Evolutionary conservation across 352 stramenopile species (phyloP).

Genomic region (Phytopythium montanum): DNA sequence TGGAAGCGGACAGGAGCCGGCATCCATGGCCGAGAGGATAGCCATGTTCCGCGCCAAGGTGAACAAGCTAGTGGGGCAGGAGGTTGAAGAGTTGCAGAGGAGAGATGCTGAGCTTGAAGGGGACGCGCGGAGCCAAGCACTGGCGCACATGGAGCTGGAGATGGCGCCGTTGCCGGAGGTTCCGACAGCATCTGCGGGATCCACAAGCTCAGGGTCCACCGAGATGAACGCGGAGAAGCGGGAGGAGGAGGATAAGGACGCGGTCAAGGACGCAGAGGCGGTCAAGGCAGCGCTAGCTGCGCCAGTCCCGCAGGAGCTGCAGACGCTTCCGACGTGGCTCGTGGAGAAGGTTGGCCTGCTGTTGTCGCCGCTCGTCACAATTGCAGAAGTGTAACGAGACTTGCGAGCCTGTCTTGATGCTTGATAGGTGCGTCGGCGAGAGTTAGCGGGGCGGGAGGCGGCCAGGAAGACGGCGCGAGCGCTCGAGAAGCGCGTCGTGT

Average conservation of each 20-base stretch:
- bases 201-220: neutral
- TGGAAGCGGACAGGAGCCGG: slow-evolving; percentile 11
- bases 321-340: slow-evolving; percentile 72
- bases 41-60: slow-evolving; percentile 29
- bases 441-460: slow-evolving; percentile 37
- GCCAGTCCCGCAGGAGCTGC: slow-evolving; percentile 59
- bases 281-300: slow-evolving; percentile 32
- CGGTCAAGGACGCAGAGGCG: neutral
- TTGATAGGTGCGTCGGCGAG: slow-evolving; percentile 45
- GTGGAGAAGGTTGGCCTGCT: slow-evolving; percentile 51
- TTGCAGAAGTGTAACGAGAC: neutral
- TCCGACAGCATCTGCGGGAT: slow-evolving; percentile 7
- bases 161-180: slow-evolving; percentile 27
- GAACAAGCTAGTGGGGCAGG: slow-evolving; percentile 28
- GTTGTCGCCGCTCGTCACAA: neutral
- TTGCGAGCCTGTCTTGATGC: neutral
- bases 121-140: slow-evolving; percentile 22
- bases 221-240: slow-evolving; percentile 29
- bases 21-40: slow-evolving; percentile 49
- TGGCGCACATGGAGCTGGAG: slow-evolving; percentile 40
- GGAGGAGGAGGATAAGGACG: slow-evolving; percentile 6
- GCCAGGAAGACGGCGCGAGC: slow-evolving; percentile 37
- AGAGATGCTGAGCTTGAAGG: slow-evolving; percentile 29
- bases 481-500: slow-evolving; percentile 40
- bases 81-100: slow-evolving; percentile 20